These are phyloP conservation scores for Coemansia sp. DNA, from an alignment of 192 early-diverging fungal genomes.

Conservation along the genomic window DNA sequence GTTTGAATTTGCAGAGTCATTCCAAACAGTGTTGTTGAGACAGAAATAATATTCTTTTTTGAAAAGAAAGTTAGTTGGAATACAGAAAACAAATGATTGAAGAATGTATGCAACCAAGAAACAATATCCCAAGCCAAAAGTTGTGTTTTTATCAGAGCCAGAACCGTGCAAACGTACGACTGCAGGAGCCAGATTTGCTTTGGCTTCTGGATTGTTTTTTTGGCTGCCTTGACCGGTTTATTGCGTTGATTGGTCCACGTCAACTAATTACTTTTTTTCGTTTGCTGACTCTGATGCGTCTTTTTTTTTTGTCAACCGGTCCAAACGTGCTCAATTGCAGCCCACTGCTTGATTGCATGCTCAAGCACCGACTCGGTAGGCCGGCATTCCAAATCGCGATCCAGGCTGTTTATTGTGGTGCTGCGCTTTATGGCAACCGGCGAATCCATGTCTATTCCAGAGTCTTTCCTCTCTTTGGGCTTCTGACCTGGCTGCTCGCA, in stretches of 20 bases:
- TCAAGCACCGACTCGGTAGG: neutral
- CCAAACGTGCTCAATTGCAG: neutral
- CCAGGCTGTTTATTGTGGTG: neutral
- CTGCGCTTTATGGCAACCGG: neutral
- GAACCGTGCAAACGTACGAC: neutral
- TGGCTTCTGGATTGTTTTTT: neutral
- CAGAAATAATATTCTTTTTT: too few species aligned
- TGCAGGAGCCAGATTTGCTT: too few species aligned
- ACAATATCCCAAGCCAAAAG: neutral
- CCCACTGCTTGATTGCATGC: neutral
- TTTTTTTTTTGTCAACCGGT: neutral
- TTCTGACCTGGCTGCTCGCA: neutral
- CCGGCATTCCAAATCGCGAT: neutral
- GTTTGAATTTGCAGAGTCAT: constrained; percentile 32
- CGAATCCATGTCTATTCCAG: neutral
- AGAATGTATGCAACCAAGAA: neutral
- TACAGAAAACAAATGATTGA: too few species aligned
- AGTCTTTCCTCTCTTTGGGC: neutral
- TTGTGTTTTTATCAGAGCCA: neutral
- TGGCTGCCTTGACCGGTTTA: neutral
- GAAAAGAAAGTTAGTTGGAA: neutral
- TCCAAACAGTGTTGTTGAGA: neutral
- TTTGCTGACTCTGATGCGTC: too few species aligned
- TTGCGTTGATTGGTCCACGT: constrained; percentile 7
- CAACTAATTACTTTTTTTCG: neutral